phyloP scores from a whole-genome alignment of 768 basidiomycete species.

The Rubroboletus pulcherrimus region DNA sequence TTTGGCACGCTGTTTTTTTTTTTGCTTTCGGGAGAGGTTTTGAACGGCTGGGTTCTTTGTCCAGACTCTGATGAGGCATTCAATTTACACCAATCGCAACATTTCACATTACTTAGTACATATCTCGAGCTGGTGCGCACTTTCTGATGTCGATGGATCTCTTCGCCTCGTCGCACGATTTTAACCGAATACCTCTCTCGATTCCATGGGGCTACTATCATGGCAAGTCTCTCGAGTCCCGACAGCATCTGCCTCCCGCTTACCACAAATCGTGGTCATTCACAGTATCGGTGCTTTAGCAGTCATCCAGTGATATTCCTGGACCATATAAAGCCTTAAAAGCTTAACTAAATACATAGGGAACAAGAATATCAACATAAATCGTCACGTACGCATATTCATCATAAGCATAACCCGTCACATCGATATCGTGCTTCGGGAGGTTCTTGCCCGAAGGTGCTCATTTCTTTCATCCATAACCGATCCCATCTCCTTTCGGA shows the following conservation, averaged over 20 bases:
- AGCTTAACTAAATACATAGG: neutral
- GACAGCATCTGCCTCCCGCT: neutral
- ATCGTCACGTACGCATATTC: neutral
- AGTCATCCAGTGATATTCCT: neutral
- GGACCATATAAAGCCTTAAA: neutral
- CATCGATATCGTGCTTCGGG: neutral
- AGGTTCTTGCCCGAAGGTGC: too few relatives aligned
- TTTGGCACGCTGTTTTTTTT: neutral
- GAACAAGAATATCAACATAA: neutral
- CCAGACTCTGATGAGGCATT: neutral
- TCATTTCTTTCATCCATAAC: too few relatives aligned
- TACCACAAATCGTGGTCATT: neutral
- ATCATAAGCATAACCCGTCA: neutral
- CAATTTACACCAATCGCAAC: neutral
- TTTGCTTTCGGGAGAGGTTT: neutral
- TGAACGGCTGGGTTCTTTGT: neutral
- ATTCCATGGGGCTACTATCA: neutral
- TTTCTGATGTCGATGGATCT: neutral
- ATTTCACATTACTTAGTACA: neutral
- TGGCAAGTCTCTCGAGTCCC: neutral
- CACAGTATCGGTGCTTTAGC: neutral
- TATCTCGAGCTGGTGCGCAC: neutral
- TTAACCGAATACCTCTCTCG: neutral
- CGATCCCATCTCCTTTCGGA: neutral
- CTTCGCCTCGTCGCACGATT: neutral